Conservation (phyloP, 805 yeast species). For the Kazachstania psychrophila region DNA sequence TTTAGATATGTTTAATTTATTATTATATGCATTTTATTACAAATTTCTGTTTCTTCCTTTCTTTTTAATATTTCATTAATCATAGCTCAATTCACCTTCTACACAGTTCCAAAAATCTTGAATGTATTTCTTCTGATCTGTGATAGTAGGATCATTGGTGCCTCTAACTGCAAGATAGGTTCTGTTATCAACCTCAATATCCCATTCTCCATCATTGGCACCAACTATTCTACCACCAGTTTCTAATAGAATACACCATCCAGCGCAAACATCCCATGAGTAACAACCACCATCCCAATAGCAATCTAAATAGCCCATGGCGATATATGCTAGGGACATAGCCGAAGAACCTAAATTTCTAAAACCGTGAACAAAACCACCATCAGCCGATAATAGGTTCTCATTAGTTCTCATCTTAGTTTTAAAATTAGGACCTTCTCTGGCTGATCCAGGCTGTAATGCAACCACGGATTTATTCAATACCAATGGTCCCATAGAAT, state of each 20-base stretch:
- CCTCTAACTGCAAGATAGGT: constrained; percentile 49
- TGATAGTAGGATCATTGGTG: constrained; percentile 22
- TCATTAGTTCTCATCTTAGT: constrained; percentile 68
- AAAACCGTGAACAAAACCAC: constrained; percentile 76
- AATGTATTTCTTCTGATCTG: constrained; percentile 37
- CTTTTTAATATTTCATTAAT: constrained; percentile 6
- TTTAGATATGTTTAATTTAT: neutral
- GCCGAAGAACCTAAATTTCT: constrained; percentile 60
- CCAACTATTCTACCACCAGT: constrained; percentile 52
- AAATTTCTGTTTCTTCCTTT: neutral
- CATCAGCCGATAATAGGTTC: constrained; percentile 77
- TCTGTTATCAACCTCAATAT: constrained; percentile 43
- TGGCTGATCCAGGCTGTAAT: constrained; percentile 77
- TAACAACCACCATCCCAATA: constrained; percentile 67
- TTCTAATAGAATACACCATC: constrained; percentile 53
- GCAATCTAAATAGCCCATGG: constrained; percentile 50
- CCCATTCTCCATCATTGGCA: constrained; percentile 43
- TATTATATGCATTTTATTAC: neutral
- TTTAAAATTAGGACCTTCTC: constrained; percentile 85
- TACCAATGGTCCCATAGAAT: constrained; percentile 74
- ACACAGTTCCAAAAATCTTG: constrained; percentile 45
- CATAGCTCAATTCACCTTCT: constrained; percentile 39
- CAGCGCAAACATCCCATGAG: constrained; percentile 67
- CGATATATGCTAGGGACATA: constrained; percentile 49
- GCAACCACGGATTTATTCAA: constrained; percentile 83